Evolutionary conservation across 2,329 filamentous ascomycete genomes (phyloP).

Genomic region (Pezicula neosporulosa): DNA sequence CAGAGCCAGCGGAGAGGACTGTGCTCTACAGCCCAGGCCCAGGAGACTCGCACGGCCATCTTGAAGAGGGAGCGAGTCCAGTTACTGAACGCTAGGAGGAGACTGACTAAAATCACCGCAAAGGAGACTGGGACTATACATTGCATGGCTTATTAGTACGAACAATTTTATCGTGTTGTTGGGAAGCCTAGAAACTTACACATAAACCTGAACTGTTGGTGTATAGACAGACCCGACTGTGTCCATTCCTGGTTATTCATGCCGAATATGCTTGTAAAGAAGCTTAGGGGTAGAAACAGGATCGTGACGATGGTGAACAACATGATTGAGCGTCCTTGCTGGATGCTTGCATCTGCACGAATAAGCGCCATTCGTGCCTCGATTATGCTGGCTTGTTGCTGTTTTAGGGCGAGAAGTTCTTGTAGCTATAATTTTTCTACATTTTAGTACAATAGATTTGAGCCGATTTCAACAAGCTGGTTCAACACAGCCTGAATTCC

Average conservation of each 20-base stretch:
- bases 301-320: constrained; percentile 44
- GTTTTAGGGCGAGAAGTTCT: constrained; percentile 39
- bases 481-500: too few species aligned
- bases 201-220: constrained; percentile 10
- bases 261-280: constrained; percentile 35
- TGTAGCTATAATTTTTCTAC: constrained; percentile 6
- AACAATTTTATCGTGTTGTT: too few species aligned
- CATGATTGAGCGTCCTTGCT: constrained; percentile 41
- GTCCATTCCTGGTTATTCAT: constrained; percentile 29
- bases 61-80: background rate
- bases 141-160: too few species aligned
- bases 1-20: background rate
- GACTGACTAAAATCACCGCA: background rate
- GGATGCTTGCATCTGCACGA: constrained; percentile 35
- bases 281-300: constrained; percentile 38
- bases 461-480: too few species aligned
- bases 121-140: background rate
- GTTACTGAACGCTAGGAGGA: background rate
- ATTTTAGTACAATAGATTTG: background rate
- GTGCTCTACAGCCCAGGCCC: background rate
- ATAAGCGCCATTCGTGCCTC: constrained; percentile 38
- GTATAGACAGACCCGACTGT: constrained; percentile 3
- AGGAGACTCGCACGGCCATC: background rate
- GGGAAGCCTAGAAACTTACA: too few species aligned
- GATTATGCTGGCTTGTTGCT: constrained; percentile 42